These are phyloP conservation scores for Euphorbia pulcherrima DNA, from an alignment of 345 rosid genomes.

Conservation along the genomic window DNA sequence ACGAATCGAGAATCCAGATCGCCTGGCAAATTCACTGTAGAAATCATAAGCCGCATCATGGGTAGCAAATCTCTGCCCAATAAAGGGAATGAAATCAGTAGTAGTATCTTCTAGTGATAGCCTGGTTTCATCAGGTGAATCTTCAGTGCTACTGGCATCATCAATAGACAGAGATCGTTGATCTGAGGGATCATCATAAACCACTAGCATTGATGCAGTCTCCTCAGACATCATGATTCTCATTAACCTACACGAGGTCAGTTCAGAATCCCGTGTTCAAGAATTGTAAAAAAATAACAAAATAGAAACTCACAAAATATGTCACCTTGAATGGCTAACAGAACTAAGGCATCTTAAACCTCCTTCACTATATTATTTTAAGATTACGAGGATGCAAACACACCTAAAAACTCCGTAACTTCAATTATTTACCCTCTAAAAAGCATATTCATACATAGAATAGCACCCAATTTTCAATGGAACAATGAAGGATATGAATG, in stretches of 20 bases:
- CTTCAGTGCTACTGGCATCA: slow-evolving; percentile 79
- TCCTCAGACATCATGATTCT: slow-evolving; percentile 61
- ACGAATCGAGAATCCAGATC: slow-evolving; percentile 88
- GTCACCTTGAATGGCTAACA: background rate
- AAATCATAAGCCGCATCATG: slow-evolving; percentile 93
- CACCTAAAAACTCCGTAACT: no score
- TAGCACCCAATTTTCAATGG: no score
- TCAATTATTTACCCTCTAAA: no score
- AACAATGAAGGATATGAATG: no score
- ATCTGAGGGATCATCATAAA: slow-evolving; percentile 80
- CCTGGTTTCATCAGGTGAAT: slow-evolving; percentile 68
- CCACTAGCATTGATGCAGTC: slow-evolving; percentile 57
- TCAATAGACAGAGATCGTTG: slow-evolving; percentile 76
- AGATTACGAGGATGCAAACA: no score
- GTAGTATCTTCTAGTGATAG: slow-evolving; percentile 72
- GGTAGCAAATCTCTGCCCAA: slow-evolving; percentile 74
- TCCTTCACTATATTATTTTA: no score
- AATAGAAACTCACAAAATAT: background rate
- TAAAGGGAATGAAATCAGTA: slow-evolving; percentile 63
- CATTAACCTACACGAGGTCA: slow-evolving; percentile 24
- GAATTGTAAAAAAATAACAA: slow-evolving; percentile 10
- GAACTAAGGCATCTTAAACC: no score
- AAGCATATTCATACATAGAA: no score
- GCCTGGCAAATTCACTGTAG: slow-evolving; percentile 78
- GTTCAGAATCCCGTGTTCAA: slow-evolving; percentile 19